Evolutionary conservation across 169 alveolate genomes (phyloP), one percentile per base, ranked within the genome.

Genomic region (Cytauxzoon felis): DNA sequence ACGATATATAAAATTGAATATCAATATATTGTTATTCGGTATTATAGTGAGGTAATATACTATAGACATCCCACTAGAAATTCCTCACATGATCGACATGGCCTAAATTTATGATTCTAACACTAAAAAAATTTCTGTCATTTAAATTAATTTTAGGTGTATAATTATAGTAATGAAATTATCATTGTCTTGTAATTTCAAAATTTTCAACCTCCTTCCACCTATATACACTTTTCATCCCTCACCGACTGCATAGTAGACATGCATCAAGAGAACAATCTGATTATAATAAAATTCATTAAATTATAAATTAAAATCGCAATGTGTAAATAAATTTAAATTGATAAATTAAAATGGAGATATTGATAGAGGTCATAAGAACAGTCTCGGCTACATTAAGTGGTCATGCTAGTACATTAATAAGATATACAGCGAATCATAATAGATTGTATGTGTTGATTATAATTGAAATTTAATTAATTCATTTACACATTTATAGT

Each of bases 331-430:
- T 51, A 29, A 8, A 49, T 1, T 9, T 18, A 29, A 21, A 38
- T 13, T 38, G 33, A 5, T 32, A 16, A 5, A 34, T n/a, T n/a
- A 60, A 23, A 5, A 72, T 72, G 83, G 83, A 72, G 70, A 72
- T 72, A 36, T 54, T 72, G 7, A 8, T 72, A 23, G 83, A 72
- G 32, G 32, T 67, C 6, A 59, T 62, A 1, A 61, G 68, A 56
- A 57, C 49, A 13, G 32, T 72, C 41, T 41, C 83, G 18, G 19
- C 83, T 13, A 48, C 50, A 16, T 54, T 72, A 38, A 63, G 71
- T 60, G 52, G 38, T 45, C 57, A 60, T 23, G 68, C 83, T n/a
- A 66, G 73, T 16, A 63, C 83, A 1, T 6, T 60, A 54, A 45
- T 72, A 1, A 59, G 32, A 8, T 49, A 76, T 13, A 48, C 83